Evolutionary conservation across 148 eudicot species (phyloP).

Genomic region (Vaccinium darrowii): DNA sequence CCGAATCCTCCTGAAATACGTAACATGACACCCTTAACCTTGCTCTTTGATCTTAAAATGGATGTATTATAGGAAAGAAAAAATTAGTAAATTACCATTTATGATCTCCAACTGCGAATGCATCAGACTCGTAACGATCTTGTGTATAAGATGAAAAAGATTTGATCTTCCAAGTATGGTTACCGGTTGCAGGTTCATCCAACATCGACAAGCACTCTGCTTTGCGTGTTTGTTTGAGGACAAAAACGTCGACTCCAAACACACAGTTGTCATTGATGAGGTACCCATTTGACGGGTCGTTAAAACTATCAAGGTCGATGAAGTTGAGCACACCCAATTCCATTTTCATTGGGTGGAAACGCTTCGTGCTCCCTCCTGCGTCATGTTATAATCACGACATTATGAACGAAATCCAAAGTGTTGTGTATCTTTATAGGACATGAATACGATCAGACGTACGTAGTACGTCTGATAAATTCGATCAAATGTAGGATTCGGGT

Average conservation of each 20-base stretch:
- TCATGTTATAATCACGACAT: not conserved
- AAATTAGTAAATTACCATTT: constrained; percentile 13
- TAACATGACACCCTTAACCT: not conserved
- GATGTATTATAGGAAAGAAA: not conserved
- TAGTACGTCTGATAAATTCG: no score
- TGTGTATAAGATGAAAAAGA: not conserved
- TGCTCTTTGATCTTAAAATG: not conserved
- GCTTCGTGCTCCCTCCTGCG: constrained; percentile 14
- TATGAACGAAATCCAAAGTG: no score
- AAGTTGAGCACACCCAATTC: constrained; percentile 19
- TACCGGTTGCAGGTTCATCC: not conserved
- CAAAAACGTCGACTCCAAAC: constrained; percentile 24
- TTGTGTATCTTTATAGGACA: no score
- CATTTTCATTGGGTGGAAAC: constrained; percentile 26
- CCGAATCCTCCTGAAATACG: constrained; percentile 15
- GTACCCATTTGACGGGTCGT: constrained; percentile 21
- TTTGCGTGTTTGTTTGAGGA: constrained; percentile 21
- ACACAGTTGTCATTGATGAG: constrained; percentile 20
- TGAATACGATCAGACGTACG: no score
- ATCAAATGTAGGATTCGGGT: no score
- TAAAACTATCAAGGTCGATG: constrained; percentile 16
- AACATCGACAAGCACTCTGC: constrained; percentile 17
- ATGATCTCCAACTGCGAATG: constrained; percentile 15
- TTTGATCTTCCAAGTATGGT: constrained; percentile 18
- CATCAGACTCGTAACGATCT: constrained; percentile 16